Percentiles rank a stretch among this genome's conserved stretches.
phyloP scores from a whole-genome alignment of 345 rosid genomes.

The Lumnitzera racemosa region DNA sequence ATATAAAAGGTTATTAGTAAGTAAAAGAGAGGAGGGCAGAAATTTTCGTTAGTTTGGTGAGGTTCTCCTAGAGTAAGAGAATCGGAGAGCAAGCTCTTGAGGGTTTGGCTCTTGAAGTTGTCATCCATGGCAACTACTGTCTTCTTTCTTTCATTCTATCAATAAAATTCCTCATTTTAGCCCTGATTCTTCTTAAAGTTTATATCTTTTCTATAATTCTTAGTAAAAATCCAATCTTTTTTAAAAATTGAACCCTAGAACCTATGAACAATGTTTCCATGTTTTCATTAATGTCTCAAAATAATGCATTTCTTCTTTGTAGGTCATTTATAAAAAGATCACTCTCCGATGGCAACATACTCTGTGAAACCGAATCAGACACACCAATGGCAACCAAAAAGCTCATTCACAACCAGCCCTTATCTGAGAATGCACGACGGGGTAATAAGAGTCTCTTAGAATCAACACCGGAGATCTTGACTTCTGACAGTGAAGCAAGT shows the following conservation, averaged over 20 bases:
- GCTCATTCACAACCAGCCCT: slow-evolving; percentile 26
- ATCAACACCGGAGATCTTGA: slow-evolving; percentile 53
- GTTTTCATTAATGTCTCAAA: neutral
- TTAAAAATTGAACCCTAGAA: neutral
- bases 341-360: slow-evolving; percentile 77
- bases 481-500: slow-evolving; percentile 37
- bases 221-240: too few relatives aligned
- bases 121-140: too few relatives aligned
- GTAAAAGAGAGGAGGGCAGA: too few relatives aligned
- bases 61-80: too few relatives aligned
- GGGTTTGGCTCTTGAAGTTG: too few relatives aligned
- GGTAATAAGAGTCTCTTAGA: slow-evolving; percentile 45
- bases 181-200: too few relatives aligned
- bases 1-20: too few relatives aligned
- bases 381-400: slow-evolving; percentile 25
- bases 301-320: slow-evolving; percentile 2
- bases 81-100: too few relatives aligned
- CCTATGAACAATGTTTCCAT: neutral
- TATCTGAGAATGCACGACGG: slow-evolving; percentile 29
- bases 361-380: slow-evolving; percentile 31
- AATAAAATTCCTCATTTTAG: too few relatives aligned
- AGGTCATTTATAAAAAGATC: slow-evolving; percentile 80
- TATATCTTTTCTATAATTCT: too few relatives aligned
- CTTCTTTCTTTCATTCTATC: too few relatives aligned
- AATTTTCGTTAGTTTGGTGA: too few relatives aligned